phyloP scores from a whole-genome alignment of 73 alveolate genomes.

The Breviolum minutum region DNA sequence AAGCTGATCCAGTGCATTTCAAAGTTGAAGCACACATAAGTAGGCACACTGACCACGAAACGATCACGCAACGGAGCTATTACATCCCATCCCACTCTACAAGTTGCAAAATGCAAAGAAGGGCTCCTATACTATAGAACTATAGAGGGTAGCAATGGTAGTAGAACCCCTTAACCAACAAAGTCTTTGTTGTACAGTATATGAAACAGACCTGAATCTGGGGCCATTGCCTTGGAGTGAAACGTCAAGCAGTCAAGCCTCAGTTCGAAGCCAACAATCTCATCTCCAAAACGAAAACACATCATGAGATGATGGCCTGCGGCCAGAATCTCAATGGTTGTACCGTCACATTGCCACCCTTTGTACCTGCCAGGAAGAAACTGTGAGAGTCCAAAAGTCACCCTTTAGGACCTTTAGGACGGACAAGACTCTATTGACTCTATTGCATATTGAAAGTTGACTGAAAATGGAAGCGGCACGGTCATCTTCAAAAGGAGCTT shows the following conservation, averaged over 20 bases:
- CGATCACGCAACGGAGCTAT: neutral
- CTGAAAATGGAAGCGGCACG: constrained; percentile 20
- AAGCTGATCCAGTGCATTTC: too few species aligned
- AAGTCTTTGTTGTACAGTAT: too few species aligned
- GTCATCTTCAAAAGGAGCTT: constrained; percentile 42
- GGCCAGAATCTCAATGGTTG: neutral
- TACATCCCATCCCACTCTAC: too few species aligned
- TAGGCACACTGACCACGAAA: neutral
- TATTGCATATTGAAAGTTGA: neutral
- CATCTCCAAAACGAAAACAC: neutral
- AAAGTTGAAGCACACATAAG: neutral
- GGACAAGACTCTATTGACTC: neutral
- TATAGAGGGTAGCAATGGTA: too few species aligned
- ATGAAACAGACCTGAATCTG: neutral
- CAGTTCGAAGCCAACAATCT: neutral
- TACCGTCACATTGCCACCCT: constrained; percentile 34
- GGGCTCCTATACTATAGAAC: neutral
- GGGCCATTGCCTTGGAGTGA: constrained; percentile 17
- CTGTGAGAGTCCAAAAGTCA: neutral
- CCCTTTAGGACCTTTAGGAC: neutral
- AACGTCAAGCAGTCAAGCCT: neutral
- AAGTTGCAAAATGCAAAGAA: too few species aligned
- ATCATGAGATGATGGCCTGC: neutral
- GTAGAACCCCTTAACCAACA: too few species aligned
- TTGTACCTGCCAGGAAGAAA: neutral